These are phyloP conservation scores for Chaetomium sp. DNA, from an alignment of 2,329 filamentous ascomycete species.

Conservation along the genomic window DNA sequence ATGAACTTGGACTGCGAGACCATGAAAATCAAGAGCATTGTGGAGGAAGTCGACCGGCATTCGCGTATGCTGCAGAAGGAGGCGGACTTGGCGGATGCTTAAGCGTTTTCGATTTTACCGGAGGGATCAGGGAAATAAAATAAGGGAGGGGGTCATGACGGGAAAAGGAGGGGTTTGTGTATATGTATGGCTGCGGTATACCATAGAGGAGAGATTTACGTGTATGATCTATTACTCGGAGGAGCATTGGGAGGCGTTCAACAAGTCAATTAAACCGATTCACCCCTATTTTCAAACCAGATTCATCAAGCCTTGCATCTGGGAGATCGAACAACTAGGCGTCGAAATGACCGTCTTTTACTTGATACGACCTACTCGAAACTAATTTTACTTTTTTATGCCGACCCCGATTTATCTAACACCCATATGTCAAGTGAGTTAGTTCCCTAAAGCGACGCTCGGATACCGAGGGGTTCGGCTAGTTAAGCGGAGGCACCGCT, in stretches of 20 bases:
- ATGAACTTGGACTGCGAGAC: slow-evolving; percentile 75
- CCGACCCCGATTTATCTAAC: background rate
- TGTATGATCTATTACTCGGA: slow-evolving; percentile 1
- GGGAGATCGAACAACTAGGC: too few species aligned
- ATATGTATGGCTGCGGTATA: slow-evolving; percentile 4
- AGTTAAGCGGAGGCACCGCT: slow-evolving; percentile 80
- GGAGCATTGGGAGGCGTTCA: slow-evolving; percentile 17
- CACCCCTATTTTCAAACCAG: too few species aligned
- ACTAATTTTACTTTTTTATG: slow-evolving; percentile 1
- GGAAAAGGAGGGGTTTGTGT: too few species aligned
- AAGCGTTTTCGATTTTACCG: background rate
- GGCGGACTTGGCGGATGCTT: slow-evolving; percentile 61
- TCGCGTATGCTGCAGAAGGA: slow-evolving; percentile 75
- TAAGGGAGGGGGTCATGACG: too few species aligned
- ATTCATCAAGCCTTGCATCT: too few species aligned
- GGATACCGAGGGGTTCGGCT: background rate
- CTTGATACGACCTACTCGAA: background rate
- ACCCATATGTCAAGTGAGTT: background rate
- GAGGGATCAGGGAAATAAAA: background rate
- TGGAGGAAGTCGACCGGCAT: slow-evolving; percentile 86
- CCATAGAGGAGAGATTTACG: background rate
- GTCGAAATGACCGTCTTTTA: too few species aligned
- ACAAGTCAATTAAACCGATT: background rate
- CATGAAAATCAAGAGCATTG: slow-evolving; percentile 76
- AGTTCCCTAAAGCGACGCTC: background rate